Conservation (phyloP, 257 asterid species). For the Nicotiana sylvestris region DNA sequence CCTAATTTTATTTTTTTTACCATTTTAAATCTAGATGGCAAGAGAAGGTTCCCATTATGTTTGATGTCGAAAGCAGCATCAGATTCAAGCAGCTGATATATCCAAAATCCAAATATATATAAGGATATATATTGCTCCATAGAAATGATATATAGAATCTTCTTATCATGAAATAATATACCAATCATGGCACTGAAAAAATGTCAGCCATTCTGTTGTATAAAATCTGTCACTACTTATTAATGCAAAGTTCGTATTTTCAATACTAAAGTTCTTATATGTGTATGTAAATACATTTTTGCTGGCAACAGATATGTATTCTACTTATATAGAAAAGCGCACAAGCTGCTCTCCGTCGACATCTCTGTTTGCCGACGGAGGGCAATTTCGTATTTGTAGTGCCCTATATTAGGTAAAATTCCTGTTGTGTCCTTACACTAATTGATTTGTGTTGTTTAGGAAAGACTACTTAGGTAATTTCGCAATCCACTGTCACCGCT, state of each 20-base stretch:
- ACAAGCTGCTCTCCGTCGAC: too few relatives aligned
- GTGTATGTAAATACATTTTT: too few relatives aligned
- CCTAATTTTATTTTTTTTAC: neutral
- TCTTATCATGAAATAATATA: neutral
- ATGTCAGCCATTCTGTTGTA: neutral
- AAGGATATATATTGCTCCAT: neutral
- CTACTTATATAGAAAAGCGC: too few relatives aligned
- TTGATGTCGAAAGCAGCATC: constrained; percentile 3
- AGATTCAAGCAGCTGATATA: neutral
- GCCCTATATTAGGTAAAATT: too few relatives aligned
- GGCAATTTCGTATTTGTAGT: too few relatives aligned
- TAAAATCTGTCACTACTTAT: neutral
- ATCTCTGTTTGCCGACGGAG: too few relatives aligned
- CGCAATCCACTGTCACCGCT: too few relatives aligned
- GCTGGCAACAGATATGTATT: too few relatives aligned
- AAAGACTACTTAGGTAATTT: too few relatives aligned
- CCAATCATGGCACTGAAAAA: neutral
- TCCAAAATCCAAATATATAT: neutral
- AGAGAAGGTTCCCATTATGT: neutral
- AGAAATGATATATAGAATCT: neutral
- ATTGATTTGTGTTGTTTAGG: too few relatives aligned
- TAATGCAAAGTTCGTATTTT: neutral
- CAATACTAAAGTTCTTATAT: neutral
- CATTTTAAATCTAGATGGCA: neutral
- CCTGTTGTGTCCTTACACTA: too few relatives aligned